Base-by-base conservation (phyloP, 2,329 filamentous ascomycete species). In the Trichoderma atrobrunneum region DNA sequence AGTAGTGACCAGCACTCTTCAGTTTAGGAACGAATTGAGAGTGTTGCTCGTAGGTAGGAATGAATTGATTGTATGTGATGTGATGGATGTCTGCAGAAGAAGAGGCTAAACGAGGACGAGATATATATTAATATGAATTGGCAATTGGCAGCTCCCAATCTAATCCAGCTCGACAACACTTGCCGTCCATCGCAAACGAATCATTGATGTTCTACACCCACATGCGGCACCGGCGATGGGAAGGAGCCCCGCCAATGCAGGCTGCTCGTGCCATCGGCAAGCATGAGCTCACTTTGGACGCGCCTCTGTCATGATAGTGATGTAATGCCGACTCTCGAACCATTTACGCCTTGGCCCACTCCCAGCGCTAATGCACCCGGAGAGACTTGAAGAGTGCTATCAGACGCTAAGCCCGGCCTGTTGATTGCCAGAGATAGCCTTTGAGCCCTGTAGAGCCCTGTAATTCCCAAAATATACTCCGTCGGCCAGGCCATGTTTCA, bases 301-400 rank as follows among this genome's bases (percentile, higher is more conserved):
- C 67, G 54, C 56, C 57, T 34, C 67, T 71, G 68, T 63, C 43
- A 28, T 71, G 68, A 71, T 71, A 71, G 60, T 71, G 68, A 71
- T 71, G 68, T 64, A 71, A 71, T 71, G 30, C 21, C 30, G 56
- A 61, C 39, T 21, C 32, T 59, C 57, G 30, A 43, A 30, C 67
- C 67, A 70, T 62, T 61, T 70, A 59, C 51, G 39, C 48, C 32
- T 67, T 67, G 34, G 51, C 63, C 63, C 63, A 66, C 16, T 54
- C n/a, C 48, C 48, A 26, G n/a, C 56, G 57, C 67, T 70, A 70
- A 61, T 70, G 67, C 67, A 34, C 12, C 56, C n/a, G 21, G 18
- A 36, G 34, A 36, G 34, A 16, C 34, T 36, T 7, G 34, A 36
- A 36, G 34, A 51, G 43, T n/a, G 39, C 43, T 51, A 51, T 51